Base-by-base conservation (phyloP, 352 stramenopile genomes). In the Elongisporangium prolatum region DNA sequence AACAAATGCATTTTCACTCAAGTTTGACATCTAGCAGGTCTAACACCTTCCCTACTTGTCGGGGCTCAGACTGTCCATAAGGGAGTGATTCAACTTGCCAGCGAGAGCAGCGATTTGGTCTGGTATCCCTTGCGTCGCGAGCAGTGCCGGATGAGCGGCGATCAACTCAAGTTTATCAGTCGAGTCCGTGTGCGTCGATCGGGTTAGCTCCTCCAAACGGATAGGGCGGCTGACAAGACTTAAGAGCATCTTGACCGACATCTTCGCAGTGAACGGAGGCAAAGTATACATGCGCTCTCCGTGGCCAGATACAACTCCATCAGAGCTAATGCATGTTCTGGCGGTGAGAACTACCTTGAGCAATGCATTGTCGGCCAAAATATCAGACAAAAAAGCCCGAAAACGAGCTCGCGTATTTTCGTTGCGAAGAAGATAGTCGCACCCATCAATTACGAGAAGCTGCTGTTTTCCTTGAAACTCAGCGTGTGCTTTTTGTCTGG, bases 271-370 rank as follows among this genome's bases (percentile, higher is more conserved):
- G 67, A 91, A 91, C 25, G 71, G 81, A 18, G 71, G 78, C 13
- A 91, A 69, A 22, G 69, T 72, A 44, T 88, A 91, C 51, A 91
- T 69, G 4, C 79, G 77, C 22, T 91, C 82, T 21, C 82, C 82
- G 17, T 89, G 77, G 1, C 82, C 82, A n/a, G 74, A 61, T 13
- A 91, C 79, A 24, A 79, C 73, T 21, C 80, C 82, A 51, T 91
- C 79, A 1, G 75, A 74, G 16, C 64, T 86, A 40, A 91, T 84
- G 9, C 77, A 88, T 2, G 71, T 77, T 10, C 77, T 58, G 3
- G 79, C 69, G 16, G 82, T 88, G 18, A 91, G 64, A 44, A 91
- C 70, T 52, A 91, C 85, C 67, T 91, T 91, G n/a, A 91, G 57
- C 9, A 62, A 82, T 25, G 77, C 58, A 50, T 87, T 86, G 54